A percentile compares a stretch with the other conserved stretches of the same genome.
Conservation (phyloP, 257 asterid species). For the Solanum gracilifrons region DNA sequence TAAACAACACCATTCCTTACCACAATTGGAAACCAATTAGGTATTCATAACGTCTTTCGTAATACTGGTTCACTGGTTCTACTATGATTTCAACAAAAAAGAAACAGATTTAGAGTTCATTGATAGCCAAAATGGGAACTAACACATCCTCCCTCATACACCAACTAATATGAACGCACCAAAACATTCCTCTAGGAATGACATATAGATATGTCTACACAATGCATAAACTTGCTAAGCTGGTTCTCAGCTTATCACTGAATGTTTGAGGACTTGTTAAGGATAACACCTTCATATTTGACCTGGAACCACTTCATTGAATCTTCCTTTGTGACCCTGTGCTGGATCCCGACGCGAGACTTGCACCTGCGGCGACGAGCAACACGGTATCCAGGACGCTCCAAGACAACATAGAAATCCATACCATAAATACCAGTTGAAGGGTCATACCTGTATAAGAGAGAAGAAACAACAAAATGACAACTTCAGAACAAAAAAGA, state of each 20-base stretch:
- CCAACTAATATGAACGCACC: background rate
- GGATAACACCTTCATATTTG: constrained; percentile 72
- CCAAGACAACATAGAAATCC: constrained; percentile 68
- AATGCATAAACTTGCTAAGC: background rate
- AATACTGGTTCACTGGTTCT: background rate
- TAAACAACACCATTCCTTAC: background rate
- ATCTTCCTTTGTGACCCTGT: constrained; percentile 67
- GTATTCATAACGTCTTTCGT: background rate
- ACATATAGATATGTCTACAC: background rate
- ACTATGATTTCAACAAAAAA: background rate
- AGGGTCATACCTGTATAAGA: constrained; percentile 45
- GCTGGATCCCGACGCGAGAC: constrained; percentile 67
- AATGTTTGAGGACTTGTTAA: constrained; percentile 56
- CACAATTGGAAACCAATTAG: background rate
- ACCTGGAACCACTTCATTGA: constrained; percentile 80
- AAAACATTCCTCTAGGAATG: background rate
- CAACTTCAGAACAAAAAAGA: background rate
- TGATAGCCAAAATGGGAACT: background rate
- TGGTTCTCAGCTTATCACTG: background rate
- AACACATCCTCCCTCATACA: background rate
- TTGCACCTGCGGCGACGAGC: constrained; percentile 80
- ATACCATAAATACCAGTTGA: constrained; percentile 80
- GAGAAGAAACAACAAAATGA: background rate
- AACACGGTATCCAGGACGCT: constrained; percentile 68
- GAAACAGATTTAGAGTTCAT: background rate